Conservation (phyloP, 352 stramenopile species). For the Phytophthora multivora region DNA sequence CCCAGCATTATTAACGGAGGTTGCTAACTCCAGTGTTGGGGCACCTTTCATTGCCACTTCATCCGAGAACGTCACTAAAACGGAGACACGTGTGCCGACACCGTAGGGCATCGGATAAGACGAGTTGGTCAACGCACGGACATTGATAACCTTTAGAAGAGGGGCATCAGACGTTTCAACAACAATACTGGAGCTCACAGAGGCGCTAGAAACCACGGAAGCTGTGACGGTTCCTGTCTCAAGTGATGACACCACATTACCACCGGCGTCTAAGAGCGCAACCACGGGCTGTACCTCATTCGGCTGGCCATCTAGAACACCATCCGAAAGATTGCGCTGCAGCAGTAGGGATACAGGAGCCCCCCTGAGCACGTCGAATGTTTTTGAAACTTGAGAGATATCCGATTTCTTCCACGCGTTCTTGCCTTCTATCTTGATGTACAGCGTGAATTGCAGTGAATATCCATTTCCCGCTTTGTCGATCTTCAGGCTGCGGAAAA, state of each 20-base stretch:
- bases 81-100: constrained; percentile 57
- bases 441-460: constrained; percentile 68
- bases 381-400: constrained; percentile 60
- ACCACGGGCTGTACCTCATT: constrained; percentile 74
- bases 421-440: constrained; percentile 48
- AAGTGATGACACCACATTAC: constrained; percentile 64
- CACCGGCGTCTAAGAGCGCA: constrained; percentile 63
- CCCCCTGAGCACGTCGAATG: constrained; percentile 66
- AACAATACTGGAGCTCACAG: constrained; percentile 60
- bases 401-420: constrained; percentile 48
- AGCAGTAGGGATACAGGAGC: constrained; percentile 51
- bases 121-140: constrained; percentile 45
- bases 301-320: constrained; percentile 77
- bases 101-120: constrained; percentile 62
- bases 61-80: constrained; percentile 82
- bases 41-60: constrained; percentile 67
- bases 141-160: constrained; percentile 47
- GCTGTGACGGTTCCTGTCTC: constrained; percentile 53
- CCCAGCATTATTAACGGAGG: constrained; percentile 34
- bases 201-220: constrained; percentile 65
- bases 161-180: constrained; percentile 63
- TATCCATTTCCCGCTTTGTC: constrained; percentile 80
- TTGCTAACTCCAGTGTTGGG: constrained; percentile 57
- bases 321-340: constrained; percentile 59
- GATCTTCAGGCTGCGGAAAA: constrained; percentile 78